Evolutionary conservation across 139 green algal species (phyloP).

Genomic region (Chlorokybus atmophyticus): DNA sequence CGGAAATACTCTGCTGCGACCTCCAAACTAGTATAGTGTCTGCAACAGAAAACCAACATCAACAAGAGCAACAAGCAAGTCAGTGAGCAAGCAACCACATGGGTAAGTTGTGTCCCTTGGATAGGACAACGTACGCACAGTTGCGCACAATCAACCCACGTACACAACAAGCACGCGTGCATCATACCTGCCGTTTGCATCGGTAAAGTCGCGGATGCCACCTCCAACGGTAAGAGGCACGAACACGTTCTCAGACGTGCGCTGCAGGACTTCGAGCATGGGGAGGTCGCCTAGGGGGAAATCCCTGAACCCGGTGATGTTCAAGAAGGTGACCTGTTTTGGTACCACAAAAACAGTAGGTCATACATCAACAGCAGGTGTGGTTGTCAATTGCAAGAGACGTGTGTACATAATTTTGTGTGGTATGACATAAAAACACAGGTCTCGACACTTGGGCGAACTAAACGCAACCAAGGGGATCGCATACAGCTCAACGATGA

Average conservation of each 20-base stretch:
- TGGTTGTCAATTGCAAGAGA: too few species aligned
- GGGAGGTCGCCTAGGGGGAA: conserved; percentile 82
- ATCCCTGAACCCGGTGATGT: conserved; percentile 95
- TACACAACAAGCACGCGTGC: too few species aligned
- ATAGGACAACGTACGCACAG: too few species aligned
- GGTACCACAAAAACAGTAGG: neutral
- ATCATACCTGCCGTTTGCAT: conserved; percentile 43
- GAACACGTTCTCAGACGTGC: conserved; percentile 84
- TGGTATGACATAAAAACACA: too few species aligned
- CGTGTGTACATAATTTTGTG: too few species aligned
- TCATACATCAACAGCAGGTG: neutral
- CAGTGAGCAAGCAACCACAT: too few species aligned
- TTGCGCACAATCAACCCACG: too few species aligned
- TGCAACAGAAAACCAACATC: conserved; percentile 5
- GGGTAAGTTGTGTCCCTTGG: too few species aligned
- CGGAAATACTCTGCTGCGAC: conserved; percentile 95
- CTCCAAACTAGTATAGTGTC: conserved; percentile 66
- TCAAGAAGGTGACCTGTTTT: conserved; percentile 77
- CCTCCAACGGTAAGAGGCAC: conserved; percentile 95
- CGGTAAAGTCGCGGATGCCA: conserved; percentile 85
- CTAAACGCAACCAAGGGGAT: too few species aligned
- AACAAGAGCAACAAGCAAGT: too few species aligned
- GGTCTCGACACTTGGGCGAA: too few species aligned
- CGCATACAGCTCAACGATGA: too few species aligned
- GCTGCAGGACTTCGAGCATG: conserved; percentile 77